A percentile compares a stretch with the other conserved stretches of the same genome.
These are phyloP conservation scores for Nannochloris sp. DNA, from an alignment of 139 green algal species.

Conservation along the genomic window DNA sequence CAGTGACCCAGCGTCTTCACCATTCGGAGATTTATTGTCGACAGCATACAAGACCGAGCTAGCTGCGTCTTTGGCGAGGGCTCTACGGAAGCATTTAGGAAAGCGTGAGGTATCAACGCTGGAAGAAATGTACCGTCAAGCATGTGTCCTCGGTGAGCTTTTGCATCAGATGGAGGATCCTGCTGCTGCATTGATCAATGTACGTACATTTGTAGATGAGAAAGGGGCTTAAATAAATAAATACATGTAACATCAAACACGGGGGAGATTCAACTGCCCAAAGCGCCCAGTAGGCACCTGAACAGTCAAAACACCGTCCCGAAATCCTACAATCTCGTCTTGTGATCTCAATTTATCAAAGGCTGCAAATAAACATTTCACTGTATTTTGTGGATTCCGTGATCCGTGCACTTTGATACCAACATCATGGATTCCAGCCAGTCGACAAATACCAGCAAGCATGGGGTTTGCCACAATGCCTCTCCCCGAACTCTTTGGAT, in stretches of 20 bases:
- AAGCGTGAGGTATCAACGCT: constrained; percentile 17
- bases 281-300: constrained; percentile 22
- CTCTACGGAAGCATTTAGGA: constrained; percentile 33
- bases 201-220: constrained; percentile 7
- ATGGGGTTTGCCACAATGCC: constrained; percentile 23
- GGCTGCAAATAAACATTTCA: constrained; percentile 33
- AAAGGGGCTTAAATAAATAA: not conserved
- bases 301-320: constrained; percentile 3
- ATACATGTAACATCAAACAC: constrained; percentile 5
- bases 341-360: constrained; percentile 21
- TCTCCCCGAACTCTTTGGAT: constrained; percentile 20
- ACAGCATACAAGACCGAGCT: constrained; percentile 22
- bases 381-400: constrained; percentile 22
- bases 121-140: constrained; percentile 9
- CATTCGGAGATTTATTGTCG: constrained; percentile 46
- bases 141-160: constrained; percentile 3
- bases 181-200: constrained; percentile 13
- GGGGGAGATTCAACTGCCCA: not conserved
- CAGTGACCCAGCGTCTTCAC: constrained; percentile 33
- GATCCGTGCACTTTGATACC: constrained; percentile 32
- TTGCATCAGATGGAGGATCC: constrained; percentile 9
- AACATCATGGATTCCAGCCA: constrained; percentile 30
- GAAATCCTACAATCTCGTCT: constrained; percentile 14
- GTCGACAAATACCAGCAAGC: constrained; percentile 27
- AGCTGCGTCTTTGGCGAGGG: constrained; percentile 43